A percentile compares a stretch with the other conserved stretches of the same genome.
phyloP scores from a whole-genome alignment of 352 stramenopile genomes.

The Pythium coloratum region DNA sequence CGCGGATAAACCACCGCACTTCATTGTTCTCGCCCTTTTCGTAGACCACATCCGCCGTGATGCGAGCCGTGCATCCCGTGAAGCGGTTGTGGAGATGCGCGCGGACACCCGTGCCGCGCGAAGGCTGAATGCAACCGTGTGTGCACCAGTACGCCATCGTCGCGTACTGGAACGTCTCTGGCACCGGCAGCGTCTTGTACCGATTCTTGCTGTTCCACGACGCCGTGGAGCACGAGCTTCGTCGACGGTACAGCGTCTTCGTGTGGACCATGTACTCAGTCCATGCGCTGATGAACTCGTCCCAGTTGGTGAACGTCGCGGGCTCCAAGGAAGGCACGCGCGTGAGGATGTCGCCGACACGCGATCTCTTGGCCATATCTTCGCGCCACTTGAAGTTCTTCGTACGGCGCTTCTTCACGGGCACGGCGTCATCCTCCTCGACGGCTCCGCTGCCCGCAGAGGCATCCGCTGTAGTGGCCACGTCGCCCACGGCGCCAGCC shows the following conservation, averaged over 20 bases:
- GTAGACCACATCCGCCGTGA: conserved; percentile 76
- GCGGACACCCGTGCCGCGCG: conserved; percentile 66
- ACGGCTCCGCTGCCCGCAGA: background rate
- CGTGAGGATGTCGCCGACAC: conserved; percentile 38
- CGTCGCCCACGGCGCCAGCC: conserved; percentile 9
- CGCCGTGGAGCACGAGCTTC: conserved; percentile 67
- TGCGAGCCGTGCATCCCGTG: conserved; percentile 69
- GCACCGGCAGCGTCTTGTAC: conserved; percentile 69
- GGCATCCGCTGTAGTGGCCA: background rate
- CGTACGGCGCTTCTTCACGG: conserved; percentile 79
- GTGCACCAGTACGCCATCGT: conserved; percentile 88
- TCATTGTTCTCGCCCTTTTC: conserved; percentile 49
- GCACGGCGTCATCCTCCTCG: conserved; percentile 13
- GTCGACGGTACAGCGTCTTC: conserved; percentile 75
- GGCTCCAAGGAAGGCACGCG: conserved; percentile 52
- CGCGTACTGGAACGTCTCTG: conserved; percentile 73
- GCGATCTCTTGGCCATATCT: conserved; percentile 60
- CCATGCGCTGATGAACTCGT: conserved; percentile 68
- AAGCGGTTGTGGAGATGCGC: conserved; percentile 78
- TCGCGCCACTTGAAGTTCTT: conserved; percentile 84
- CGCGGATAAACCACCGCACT: conserved; percentile 64
- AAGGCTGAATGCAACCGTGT: conserved; percentile 78
- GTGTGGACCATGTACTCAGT: conserved; percentile 62
- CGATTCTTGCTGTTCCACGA: conserved; percentile 80
- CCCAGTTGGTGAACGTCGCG: conserved; percentile 59